A percentile compares a stretch with the other conserved stretches of the same genome.
phyloP scores from a whole-genome alignment of 352 stramenopile species.

The Phytophthora lateralis region DNA sequence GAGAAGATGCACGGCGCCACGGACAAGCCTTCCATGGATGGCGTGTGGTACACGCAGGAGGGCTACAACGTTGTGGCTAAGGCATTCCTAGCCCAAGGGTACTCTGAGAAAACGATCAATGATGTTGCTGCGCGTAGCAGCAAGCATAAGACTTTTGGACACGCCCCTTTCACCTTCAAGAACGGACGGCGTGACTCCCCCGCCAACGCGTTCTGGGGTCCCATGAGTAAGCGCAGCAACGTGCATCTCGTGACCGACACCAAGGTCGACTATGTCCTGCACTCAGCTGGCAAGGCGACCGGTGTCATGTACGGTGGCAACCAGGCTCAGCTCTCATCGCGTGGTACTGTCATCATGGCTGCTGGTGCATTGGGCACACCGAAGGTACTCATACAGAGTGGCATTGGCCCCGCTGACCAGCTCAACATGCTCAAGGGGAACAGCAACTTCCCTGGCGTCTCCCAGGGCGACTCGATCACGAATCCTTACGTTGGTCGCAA shows the following conservation, averaged over 20 bases:
- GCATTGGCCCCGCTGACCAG: slow-evolving; percentile 69
- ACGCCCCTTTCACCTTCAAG: slow-evolving; percentile 60
- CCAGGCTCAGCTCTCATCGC: slow-evolving; percentile 41
- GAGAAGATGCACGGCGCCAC: slow-evolving; percentile 51
- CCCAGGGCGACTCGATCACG: slow-evolving; percentile 39
- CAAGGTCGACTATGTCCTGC: slow-evolving; percentile 57
- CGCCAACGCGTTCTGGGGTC: slow-evolving; percentile 54
- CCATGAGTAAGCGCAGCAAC: slow-evolving; percentile 55
- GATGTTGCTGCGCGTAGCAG: slow-evolving; percentile 48
- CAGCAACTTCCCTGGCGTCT: slow-evolving; percentile 55
- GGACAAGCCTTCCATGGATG: slow-evolving; percentile 55
- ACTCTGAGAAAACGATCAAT: slow-evolving; percentile 54
- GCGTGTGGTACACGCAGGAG: slow-evolving; percentile 59
- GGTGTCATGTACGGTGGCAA: slow-evolving; percentile 50
- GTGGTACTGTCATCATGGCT: slow-evolving; percentile 75
- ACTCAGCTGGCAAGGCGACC: slow-evolving; percentile 46
- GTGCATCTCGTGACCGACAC: slow-evolving; percentile 56
- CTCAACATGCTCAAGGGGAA: slow-evolving; percentile 50
- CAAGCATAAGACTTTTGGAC: slow-evolving; percentile 63
- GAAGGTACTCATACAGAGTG: slow-evolving; percentile 83
- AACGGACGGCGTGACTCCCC: slow-evolving; percentile 58
- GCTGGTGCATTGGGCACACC: slow-evolving; percentile 72
- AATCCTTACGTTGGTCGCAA: slow-evolving; percentile 65
- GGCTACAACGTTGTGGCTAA: slow-evolving; percentile 53
- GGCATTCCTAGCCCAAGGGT: slow-evolving; percentile 45